Evolutionary conservation across 108 stramenopile species (phyloP).

Genomic region (Cyclotella baltica): DNA sequence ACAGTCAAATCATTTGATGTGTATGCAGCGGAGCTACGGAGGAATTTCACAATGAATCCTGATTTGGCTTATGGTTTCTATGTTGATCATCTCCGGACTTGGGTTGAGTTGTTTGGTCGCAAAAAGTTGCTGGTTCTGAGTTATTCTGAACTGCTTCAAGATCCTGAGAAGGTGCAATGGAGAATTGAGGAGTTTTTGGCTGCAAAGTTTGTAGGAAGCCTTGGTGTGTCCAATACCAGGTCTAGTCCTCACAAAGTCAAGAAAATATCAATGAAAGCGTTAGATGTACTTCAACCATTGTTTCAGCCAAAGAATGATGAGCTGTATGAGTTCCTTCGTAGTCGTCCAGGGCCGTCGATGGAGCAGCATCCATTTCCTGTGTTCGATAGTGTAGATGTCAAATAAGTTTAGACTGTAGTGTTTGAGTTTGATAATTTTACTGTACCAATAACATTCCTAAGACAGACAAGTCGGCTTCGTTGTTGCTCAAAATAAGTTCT

Average conservation of each 20-base stretch:
- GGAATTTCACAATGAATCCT: background rate
- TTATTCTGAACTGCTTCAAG: conserved; percentile 28
- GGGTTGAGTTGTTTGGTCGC: conserved; percentile 40
- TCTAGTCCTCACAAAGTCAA: conserved; percentile 2
- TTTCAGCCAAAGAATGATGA: conserved; percentile 30
- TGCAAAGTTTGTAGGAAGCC: background rate
- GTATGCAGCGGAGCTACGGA: background rate
- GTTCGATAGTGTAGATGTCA: conserved; percentile 9
- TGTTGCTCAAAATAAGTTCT: no score
- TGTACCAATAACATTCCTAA: no score
- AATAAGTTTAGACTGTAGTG: no score
- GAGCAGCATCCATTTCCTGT: conserved; percentile 41
- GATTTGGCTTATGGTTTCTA: conserved; percentile 13
- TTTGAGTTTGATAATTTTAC: no score
- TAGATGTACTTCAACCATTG: background rate
- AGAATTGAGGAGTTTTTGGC: conserved; percentile 38
- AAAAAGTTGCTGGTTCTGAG: conserved; percentile 34
- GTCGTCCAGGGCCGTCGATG: conserved; percentile 39
- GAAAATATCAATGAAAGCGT: background rate
- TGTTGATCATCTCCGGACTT: conserved; percentile 14
- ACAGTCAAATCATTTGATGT: conserved; percentile 43
- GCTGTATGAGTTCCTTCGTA: conserved; percentile 27
- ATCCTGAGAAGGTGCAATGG: conserved; percentile 20
- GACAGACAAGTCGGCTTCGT: no score
- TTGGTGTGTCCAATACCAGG: conserved; percentile 3